These are phyloP conservation scores for Ogataea ganodermae DNA, from an alignment of 805 yeast genomes.

Conservation along the genomic window DNA sequence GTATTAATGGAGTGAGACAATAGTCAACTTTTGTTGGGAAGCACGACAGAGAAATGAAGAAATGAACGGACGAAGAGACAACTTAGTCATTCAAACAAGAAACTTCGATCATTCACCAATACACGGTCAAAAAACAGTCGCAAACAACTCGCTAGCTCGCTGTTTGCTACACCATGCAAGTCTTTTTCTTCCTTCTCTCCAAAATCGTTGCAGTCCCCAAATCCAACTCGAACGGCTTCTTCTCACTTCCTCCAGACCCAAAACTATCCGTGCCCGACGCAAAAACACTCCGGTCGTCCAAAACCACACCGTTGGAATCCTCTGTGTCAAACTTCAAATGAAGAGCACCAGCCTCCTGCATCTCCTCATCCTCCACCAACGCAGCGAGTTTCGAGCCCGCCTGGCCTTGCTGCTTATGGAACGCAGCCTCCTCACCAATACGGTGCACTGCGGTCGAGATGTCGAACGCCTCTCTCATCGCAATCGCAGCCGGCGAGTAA, in stretches of 20 bases:
- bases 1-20: not conserved
- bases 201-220: conserved; percentile 55
- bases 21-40: not conserved
- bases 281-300: conserved; percentile 18
- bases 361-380: conserved; percentile 25
- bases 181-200: conserved; percentile 43
- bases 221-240: conserved; percentile 44
- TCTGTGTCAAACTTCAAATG: conserved; percentile 20
- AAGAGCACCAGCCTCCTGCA: conserved; percentile 12
- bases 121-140: no score
- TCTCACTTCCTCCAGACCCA: conserved; percentile 6
- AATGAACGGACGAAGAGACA: no score
- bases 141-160: not conserved
- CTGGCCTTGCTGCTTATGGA: conserved; percentile 11
- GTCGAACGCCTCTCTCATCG: conserved; percentile 61
- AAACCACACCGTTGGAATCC: conserved; percentile 19
- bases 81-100: no score
- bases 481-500: conserved; percentile 60
- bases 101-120: no score
- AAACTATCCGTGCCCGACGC: conserved; percentile 15
- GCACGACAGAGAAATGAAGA: no score
- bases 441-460: conserved; percentile 62
- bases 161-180: conserved; percentile 9
- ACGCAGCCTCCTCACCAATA: conserved; percentile 51
- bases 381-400: conserved; percentile 11